These are phyloP conservation scores for Candida namnaoensis DNA, from an alignment of 805 yeast species.

Conservation along the genomic window DNA sequence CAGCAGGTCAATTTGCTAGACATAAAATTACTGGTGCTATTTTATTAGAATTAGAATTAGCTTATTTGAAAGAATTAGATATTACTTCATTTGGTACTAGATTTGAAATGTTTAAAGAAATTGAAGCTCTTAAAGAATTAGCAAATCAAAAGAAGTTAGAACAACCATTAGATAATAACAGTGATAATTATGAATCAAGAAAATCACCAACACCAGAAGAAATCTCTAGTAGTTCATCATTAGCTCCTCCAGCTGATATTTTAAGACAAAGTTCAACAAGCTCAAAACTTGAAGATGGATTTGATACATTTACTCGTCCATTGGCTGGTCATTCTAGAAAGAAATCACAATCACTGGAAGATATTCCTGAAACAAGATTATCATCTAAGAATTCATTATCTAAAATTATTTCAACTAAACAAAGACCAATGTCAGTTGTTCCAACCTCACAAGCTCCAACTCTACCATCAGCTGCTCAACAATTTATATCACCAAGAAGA, in stretches of 20 bases:
- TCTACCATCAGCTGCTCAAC: constrained; percentile 13
- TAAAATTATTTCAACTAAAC: no score
- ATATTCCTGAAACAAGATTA: constrained; percentile 16
- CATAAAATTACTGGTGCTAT: constrained; percentile 89
- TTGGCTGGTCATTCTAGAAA: constrained; percentile 33
- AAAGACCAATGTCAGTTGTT: constrained; percentile 8
- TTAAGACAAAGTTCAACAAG: no score
- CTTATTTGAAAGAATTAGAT: constrained; percentile 85
- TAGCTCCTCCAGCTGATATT: constrained; percentile 7
- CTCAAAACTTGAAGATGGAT: constrained; percentile 5
- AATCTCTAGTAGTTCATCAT: neutral
- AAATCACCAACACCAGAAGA: neutral
- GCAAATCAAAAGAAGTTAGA: constrained; percentile 2
- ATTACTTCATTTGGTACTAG: constrained; percentile 92
- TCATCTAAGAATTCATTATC: constrained; percentile 2
- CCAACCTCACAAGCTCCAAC: constrained; percentile 14
- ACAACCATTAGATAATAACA: no score
- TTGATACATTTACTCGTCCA: constrained; percentile 13
- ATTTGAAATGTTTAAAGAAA: constrained; percentile 84
- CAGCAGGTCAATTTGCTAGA: constrained; percentile 73
- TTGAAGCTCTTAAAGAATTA: constrained; percentile 48
- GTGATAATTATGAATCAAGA: neutral
- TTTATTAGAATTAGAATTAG: constrained; percentile 74
- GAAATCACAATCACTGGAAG: constrained; percentile 44
- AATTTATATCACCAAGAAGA: constrained; percentile 59